These are phyloP conservation scores for Ceratocystis papillata DNA, from an alignment of 2,329 filamentous ascomycete genomes.

Conservation along the genomic window DNA sequence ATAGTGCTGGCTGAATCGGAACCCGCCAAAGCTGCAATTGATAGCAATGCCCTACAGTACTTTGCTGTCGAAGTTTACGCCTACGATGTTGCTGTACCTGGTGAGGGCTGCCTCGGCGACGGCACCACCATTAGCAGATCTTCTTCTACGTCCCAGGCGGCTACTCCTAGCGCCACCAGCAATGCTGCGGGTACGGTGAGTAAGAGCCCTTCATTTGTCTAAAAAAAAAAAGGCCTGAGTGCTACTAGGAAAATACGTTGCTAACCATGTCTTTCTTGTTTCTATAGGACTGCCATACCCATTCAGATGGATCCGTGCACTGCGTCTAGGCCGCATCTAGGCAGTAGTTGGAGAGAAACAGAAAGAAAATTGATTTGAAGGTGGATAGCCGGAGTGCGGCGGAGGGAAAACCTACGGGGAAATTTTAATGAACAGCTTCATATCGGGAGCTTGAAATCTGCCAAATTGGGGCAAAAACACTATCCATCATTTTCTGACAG, in stretches of 20 bases:
- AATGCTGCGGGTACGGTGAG: slow-evolving; percentile 36
- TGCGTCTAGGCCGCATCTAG: slow-evolving; percentile 25
- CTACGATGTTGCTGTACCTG: slow-evolving; percentile 52
- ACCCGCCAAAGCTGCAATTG: slow-evolving; percentile 40
- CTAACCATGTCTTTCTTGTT: slow-evolving; percentile 31
- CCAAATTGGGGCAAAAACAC: too few relatives aligned
- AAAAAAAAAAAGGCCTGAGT: background rate
- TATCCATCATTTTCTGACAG: too few relatives aligned
- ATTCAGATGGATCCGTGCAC: slow-evolving; percentile 35
- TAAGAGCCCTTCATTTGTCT: slow-evolving; percentile 12
- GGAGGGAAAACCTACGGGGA: too few relatives aligned
- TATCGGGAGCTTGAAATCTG: background rate
- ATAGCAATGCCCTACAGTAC: slow-evolving; percentile 55
- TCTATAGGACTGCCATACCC: slow-evolving; percentile 44
- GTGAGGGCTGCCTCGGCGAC: slow-evolving; percentile 49
- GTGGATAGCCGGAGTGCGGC: background rate
- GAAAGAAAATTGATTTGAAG: background rate
- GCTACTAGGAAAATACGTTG: background rate
- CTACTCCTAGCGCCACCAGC: slow-evolving; percentile 29
- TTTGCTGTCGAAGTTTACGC: slow-evolving; percentile 60
- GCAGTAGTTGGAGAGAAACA: background rate
- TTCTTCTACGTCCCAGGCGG: slow-evolving; percentile 25
- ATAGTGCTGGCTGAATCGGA: slow-evolving; percentile 41
- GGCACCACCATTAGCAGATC: slow-evolving; percentile 7
- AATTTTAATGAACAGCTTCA: too few relatives aligned